phyloP scores from a whole-genome alignment of 768 basidiomycete genomes.

The Tylopilus felleus region DNA sequence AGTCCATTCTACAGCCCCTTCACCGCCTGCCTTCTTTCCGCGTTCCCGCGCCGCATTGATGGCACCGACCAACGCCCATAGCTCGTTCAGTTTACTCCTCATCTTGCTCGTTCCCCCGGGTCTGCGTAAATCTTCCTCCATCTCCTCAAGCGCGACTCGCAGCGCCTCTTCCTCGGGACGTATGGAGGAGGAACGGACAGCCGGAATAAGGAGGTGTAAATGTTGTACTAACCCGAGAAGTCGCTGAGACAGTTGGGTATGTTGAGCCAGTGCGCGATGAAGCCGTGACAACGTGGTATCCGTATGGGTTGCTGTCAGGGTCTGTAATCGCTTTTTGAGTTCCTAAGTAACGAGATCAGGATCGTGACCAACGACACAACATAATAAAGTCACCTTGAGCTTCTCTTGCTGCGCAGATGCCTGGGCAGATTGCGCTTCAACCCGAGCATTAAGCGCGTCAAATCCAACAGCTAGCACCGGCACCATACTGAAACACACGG shows the following conservation, averaged over 20 bases:
- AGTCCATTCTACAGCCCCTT: slow-evolving; percentile 60
- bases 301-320: slow-evolving; percentile 59
- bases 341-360: slow-evolving; percentile 41
- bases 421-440: slow-evolving; percentile 70
- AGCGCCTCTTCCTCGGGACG: slow-evolving; percentile 78
- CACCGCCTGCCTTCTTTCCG: slow-evolving; percentile 39
- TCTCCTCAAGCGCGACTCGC: slow-evolving; percentile 64
- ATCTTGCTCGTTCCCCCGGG: slow-evolving; percentile 53
- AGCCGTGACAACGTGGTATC: slow-evolving; percentile 68
- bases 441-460: slow-evolving; percentile 74
- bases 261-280: slow-evolving; percentile 55
- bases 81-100: slow-evolving; percentile 72
- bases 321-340: slow-evolving; percentile 58
- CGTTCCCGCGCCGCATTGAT: slow-evolving; percentile 57
- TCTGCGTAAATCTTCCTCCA: slow-evolving; percentile 66
- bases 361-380: background rate
- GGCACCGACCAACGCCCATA: slow-evolving; percentile 82
- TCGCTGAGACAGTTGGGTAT: slow-evolving; percentile 69
- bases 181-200: slow-evolving; percentile 69
- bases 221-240: slow-evolving; percentile 70
- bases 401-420: slow-evolving; percentile 65
- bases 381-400: slow-evolving; percentile 43
- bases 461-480: slow-evolving; percentile 80
- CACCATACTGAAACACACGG: slow-evolving; percentile 52
- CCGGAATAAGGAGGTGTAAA: slow-evolving; percentile 74